Evolutionary conservation across 768 basidiomycete genomes (phyloP).

Genomic region (Phlegmacium glaucopus): DNA sequence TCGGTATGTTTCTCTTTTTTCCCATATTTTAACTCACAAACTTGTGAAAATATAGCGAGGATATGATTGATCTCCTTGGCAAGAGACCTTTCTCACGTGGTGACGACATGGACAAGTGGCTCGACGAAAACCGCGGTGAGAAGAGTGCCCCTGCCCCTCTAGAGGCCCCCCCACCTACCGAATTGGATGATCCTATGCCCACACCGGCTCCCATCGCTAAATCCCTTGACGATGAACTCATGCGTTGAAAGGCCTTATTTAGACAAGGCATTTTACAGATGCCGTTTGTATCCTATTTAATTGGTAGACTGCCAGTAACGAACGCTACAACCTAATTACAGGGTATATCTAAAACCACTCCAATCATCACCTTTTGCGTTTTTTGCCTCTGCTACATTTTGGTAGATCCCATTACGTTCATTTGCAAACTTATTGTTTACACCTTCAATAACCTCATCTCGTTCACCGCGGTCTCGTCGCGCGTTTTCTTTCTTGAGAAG

Average conservation of each 20-base stretch:
- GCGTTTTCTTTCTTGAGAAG: slow-evolving; percentile 57
- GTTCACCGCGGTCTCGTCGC: slow-evolving; percentile 59
- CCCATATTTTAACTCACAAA: background rate
- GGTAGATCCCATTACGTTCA: slow-evolving; percentile 51
- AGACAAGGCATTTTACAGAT: slow-evolving; percentile 3
- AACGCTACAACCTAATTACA: slow-evolving; percentile 26
- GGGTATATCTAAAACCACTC: slow-evolving; percentile 73
- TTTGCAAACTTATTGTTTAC: slow-evolving; percentile 39
- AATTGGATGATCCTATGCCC: slow-evolving; percentile 42
- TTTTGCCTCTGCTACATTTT: slow-evolving; percentile 54
- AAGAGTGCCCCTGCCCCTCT: slow-evolving; percentile 65
- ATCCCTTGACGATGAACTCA: slow-evolving; percentile 22
- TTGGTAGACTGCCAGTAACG: slow-evolving; percentile 8
- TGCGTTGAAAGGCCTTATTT: slow-evolving; percentile 12
- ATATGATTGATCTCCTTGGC: slow-evolving; percentile 82
- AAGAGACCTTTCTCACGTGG: slow-evolving; percentile 77
- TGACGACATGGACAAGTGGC: slow-evolving; percentile 97
- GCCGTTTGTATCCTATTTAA: slow-evolving; percentile 30
- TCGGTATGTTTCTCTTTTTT: slow-evolving; percentile 44
- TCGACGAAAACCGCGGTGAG: slow-evolving; percentile 75
- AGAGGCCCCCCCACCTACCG: slow-evolving; percentile 39
- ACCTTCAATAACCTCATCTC: slow-evolving; percentile 62
- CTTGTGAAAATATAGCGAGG: slow-evolving; percentile 51
- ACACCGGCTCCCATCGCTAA: slow-evolving; percentile 40
- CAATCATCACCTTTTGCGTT: slow-evolving; percentile 65